Conservation (phyloP, 2,329 filamentous ascomycete species). For the Fusarium guadeloupense region DNA sequence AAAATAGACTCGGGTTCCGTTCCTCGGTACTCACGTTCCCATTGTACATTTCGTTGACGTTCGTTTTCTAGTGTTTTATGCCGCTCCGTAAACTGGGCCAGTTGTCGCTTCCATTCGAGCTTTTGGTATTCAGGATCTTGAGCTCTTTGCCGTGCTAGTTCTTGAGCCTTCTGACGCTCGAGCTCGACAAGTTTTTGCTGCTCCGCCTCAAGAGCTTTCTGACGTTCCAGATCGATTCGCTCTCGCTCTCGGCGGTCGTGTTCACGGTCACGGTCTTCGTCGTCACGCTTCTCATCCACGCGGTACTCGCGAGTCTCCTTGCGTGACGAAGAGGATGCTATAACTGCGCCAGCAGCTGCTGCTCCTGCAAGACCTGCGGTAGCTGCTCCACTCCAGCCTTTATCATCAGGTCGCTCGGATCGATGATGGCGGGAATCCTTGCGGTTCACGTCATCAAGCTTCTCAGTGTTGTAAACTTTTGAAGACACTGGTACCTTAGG, state of each 20-base stretch:
- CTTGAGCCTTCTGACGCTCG: slow-evolving; percentile 27
- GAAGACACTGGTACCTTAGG: slow-evolving; percentile 78
- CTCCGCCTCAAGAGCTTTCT: slow-evolving; percentile 28
- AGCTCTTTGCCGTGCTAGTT: slow-evolving; percentile 12
- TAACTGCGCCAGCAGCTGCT: slow-evolving; percentile 54
- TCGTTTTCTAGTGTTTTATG: slow-evolving; percentile 25
- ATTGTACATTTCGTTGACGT: slow-evolving; percentile 29
- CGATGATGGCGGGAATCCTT: slow-evolving; percentile 47
- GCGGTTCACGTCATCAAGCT: slow-evolving; percentile 51
- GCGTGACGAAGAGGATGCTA: slow-evolving; percentile 41
- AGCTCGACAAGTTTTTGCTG: slow-evolving; percentile 35
- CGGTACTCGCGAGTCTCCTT: slow-evolving; percentile 29
- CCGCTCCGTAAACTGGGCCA: slow-evolving; percentile 24
- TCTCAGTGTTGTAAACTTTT: slow-evolving; percentile 69
- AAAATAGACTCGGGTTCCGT: slow-evolving; percentile 45
- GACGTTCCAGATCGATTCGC: slow-evolving; percentile 34
- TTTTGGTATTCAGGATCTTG: slow-evolving; percentile 7
- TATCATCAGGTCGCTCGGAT: slow-evolving; percentile 51
- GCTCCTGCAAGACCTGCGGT: slow-evolving; percentile 60
- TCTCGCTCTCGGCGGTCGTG: slow-evolving; percentile 29
- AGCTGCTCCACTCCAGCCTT: slow-evolving; percentile 55
- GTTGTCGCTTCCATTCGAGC: slow-evolving; percentile 12
- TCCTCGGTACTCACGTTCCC: slow-evolving; percentile 41
- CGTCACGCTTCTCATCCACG: slow-evolving; percentile 34
- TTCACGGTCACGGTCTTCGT: slow-evolving; percentile 23